Conservation (phyloP, 2,329 filamentous ascomycete genomes). For the Graphilbum fragrans region DNA sequence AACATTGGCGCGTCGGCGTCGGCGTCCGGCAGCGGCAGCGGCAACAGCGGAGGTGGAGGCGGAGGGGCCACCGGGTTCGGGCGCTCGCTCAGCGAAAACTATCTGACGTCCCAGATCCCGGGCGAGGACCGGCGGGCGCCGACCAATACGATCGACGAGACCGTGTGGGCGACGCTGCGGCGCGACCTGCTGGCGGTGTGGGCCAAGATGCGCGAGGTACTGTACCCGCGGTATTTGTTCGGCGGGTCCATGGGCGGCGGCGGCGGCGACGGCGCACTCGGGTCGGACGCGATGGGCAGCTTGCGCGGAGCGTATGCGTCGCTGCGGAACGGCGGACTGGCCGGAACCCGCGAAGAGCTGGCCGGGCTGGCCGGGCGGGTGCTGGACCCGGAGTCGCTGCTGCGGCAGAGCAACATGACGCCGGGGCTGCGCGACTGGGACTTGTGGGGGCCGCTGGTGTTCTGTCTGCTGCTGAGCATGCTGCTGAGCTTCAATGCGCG, state of each 20-base stretch:
- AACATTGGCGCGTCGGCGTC: slow-evolving; percentile 51
- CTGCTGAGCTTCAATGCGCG: slow-evolving; percentile 75
- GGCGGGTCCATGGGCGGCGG: slow-evolving; percentile 52
- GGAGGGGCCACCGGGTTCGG: slow-evolving; percentile 23
- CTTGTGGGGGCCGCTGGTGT: slow-evolving; percentile 92
- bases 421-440: slow-evolving; percentile 93
- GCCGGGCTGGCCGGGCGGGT: slow-evolving; percentile 48
- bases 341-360: slow-evolving; percentile 50
- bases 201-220: slow-evolving; percentile 95
- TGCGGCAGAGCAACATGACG: slow-evolving; percentile 61
- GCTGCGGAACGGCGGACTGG: slow-evolving; percentile 44
- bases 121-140: slow-evolving; percentile 87
- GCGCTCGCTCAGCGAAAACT: slow-evolving; percentile 56
- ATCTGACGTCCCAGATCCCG: slow-evolving; percentile 78
- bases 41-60: neutral
- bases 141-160: slow-evolving; percentile 91
- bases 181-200: slow-evolving; percentile 87
- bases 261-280: neutral
- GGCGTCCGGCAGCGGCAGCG: neutral
- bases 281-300: neutral
- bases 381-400: slow-evolving; percentile 49
- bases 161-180: slow-evolving; percentile 92
- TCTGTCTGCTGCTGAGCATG: slow-evolving; percentile 79
- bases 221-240: slow-evolving; percentile 90
- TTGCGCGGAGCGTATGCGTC: slow-evolving; percentile 51